phyloP scores from a whole-genome alignment of 768 basidiomycete species.

The Mycena vulgaris region DNA sequence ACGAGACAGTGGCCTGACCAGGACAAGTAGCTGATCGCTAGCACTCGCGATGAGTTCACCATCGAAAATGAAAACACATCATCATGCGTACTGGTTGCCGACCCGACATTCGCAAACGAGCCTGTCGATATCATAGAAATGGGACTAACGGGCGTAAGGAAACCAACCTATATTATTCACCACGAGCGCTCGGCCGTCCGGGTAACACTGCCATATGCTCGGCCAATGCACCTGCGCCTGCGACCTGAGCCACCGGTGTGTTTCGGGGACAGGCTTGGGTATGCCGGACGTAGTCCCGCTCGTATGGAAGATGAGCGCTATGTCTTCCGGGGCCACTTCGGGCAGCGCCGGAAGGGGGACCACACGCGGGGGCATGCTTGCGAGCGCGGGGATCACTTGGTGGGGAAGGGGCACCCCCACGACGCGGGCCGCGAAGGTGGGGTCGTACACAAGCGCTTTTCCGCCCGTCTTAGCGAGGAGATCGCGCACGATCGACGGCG shows the following conservation, averaged over 20 bases:
- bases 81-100: slow-evolving; percentile 10
- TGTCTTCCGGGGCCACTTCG: slow-evolving; percentile 32
- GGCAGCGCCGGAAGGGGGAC: slow-evolving; percentile 8
- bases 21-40: slow-evolving; percentile 38
- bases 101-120: slow-evolving; percentile 20
- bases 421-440: background rate
- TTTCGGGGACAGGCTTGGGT: slow-evolving; percentile 46
- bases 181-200: slow-evolving; percentile 6
- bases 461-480: slow-evolving; percentile 7
- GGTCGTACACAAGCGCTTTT: slow-evolving; percentile 10
- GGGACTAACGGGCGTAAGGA: background rate
- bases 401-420: background rate
- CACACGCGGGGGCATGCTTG: background rate
- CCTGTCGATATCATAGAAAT: slow-evolving; percentile 2
- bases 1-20: slow-evolving; percentile 40
- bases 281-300: slow-evolving; percentile 46
- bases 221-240: slow-evolving; percentile 23
- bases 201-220: slow-evolving; percentile 4
- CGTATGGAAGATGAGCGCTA: slow-evolving; percentile 46
- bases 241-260: slow-evolving; percentile 28
- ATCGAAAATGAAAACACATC: background rate
- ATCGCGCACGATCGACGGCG: slow-evolving; percentile 3
- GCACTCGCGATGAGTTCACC: background rate
- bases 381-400: background rate
- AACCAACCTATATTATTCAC: slow-evolving; percentile 23